Base-by-base conservation (phyloP, 2,329 filamentous ascomycete species). In the Claviceps monticola region DNA sequence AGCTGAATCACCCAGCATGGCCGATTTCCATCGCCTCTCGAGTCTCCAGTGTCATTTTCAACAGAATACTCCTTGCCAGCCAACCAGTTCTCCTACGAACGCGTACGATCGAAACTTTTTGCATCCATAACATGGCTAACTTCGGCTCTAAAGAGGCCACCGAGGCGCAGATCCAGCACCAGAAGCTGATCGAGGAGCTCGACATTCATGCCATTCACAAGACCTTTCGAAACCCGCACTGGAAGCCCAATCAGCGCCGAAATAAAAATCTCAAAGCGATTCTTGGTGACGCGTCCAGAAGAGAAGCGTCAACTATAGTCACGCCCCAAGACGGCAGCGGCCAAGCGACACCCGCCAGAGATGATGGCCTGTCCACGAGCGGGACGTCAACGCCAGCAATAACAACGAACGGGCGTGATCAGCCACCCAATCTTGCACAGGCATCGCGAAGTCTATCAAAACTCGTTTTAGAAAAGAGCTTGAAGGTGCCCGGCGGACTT, bases 191-290 rank as follows among this genome's bases (percentile, higher is more conserved):
- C 59, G 88, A 96, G 69, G 74, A 86, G 66, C 86, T 97, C 63
- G 93, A 98, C 74, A 88, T 96, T 62, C 84, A 93, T 67, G 80
- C 82, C 54, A 80, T 87, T 64, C 82, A 82, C 61, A 95, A 94
- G 71, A 85, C 82, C 62, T 98, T 96, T 75, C 90, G 91, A 67
- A 95, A 89, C 65, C 75, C 85, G 2, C 73, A 81, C 66, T 98
- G 93, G 93, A 89, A 87, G 64, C 88, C 93, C 16, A 88, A 91
- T 58, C 85, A 90, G 68, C 89, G 93, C 49, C 88, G 93, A 68
- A 98, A 98, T 79, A 98, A 98, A 75, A 97, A 95, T 68, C 84
- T 97, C 69, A 97, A 97, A 70, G 88, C 95, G 61, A 93, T 98
- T 56, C 77, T 98, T 55, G 86, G 88, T 54, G 93, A 98, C 62